Base-by-base conservation (phyloP, 2,329 filamentous ascomycete genomes). In the Trichoderma sp. region DNA sequence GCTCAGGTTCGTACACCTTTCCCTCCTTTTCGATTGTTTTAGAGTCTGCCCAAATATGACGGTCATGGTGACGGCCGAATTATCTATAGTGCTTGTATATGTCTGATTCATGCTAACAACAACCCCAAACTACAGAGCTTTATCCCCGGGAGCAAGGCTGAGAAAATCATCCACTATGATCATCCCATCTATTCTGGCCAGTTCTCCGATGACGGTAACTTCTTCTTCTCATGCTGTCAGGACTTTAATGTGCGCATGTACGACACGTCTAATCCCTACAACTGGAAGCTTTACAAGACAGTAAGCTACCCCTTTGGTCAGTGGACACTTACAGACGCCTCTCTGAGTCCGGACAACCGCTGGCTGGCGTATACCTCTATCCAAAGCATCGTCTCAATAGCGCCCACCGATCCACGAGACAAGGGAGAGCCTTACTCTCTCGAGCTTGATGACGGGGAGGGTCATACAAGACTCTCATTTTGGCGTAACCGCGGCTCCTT, bases 161-260 rank as follows among this genome's bases (percentile, higher is more conserved):
- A 98, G 78, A 92, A 93, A 77, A 93, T 97, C 73, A 91, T 98
- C 73, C 93, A 97, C 77, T 97, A 95, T 79, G 89, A 95, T 70
- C 88, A 91, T 6, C 90, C 93, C 53, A 95, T 96, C 68, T 98
- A 98, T 78, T 97, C 94, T 3, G 96, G 96, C 1, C 95, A 98
- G 79, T 99, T 98, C 80, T 97, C 94, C 0, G 93, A 97, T 74
- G 96, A 99, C 76, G 96, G 96, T 30, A 97, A 97, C 81, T 98
- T 98, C 84, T 98, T 98, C 84, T 98, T 95, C 79, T 91, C 92
- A 6, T 96, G 93, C 77, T 92, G 92, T 11, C 94, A 98, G 81
- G 95, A 98, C 81, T 97, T 97, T 83, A 92, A 90, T 76, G 94
- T 99, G 11, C 92, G 95, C 68, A 95, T 99, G 93, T 99, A 98